Percentiles rank a stretch among this genome's conserved stretches.
phyloP scores from a whole-genome alignment of 805 yeast species.

The Kuraishia capsulata region DNA sequence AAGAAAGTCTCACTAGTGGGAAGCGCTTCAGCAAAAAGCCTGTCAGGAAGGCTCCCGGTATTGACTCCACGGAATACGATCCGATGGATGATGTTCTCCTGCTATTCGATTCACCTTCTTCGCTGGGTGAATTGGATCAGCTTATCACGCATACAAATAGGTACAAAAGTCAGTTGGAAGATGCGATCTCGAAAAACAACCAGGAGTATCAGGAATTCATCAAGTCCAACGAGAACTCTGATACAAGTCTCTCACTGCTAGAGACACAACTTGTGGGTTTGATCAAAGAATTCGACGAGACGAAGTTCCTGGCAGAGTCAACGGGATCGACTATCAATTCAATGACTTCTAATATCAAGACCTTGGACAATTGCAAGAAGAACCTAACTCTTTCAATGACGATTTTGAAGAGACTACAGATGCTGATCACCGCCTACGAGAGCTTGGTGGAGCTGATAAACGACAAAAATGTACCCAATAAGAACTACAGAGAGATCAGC shows the following conservation, averaged over 20 bases:
- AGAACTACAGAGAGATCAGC: conserved; percentile 42
- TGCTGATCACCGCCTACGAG: conserved; percentile 70
- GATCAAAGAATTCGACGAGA: conserved; percentile 33
- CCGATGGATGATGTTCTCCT: conserved; percentile 43
- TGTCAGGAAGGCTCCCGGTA: not conserved
- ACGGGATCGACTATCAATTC: conserved; percentile 56
- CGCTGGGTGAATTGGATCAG: conserved; percentile 40
- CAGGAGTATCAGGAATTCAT: conserved; percentile 20
- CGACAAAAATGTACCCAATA: conserved; percentile 14
- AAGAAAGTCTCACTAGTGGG: no score
- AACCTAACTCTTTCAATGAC: conserved; percentile 83
- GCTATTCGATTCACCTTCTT: conserved; percentile 41
- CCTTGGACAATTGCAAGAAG: conserved; percentile 72
- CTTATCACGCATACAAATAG: conserved; percentile 38
- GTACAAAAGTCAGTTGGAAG: conserved; percentile 41
- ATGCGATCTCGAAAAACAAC: conserved; percentile 31
- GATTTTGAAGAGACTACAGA: conserved; percentile 75
- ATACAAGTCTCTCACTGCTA: conserved; percentile 14
- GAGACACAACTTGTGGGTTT: conserved; percentile 28
- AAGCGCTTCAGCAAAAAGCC: no score
- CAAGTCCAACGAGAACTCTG: conserved; percentile 10
- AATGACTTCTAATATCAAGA: conserved; percentile 72
- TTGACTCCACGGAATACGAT: conserved; percentile 35
- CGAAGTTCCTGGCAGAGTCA: conserved; percentile 35
- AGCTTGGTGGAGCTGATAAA: conserved; percentile 40